Evolutionary conservation across 495 filamentous ascomycete species (phyloP), one percentile per base, ranked within the genome.

Genomic region (Aspergillus cavernicola): DNA sequence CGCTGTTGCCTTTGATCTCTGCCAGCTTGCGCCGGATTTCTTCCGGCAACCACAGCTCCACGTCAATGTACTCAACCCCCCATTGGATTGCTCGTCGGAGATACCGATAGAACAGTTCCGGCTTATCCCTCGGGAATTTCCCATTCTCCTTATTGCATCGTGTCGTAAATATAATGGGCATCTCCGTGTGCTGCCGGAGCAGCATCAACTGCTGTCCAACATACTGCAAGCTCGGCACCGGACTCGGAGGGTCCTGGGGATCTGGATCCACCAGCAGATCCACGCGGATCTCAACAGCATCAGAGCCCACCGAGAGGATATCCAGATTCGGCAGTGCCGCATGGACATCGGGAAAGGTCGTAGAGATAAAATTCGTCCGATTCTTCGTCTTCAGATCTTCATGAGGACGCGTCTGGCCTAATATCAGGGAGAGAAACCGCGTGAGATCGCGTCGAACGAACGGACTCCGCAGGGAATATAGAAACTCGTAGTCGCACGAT

Each of bases 31-130:
- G 71, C 46, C 88, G 75, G 49, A 93, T 86, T 9, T 83, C 71
- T 66, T 90, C 88, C 7, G 89, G 88, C 13, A 92, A 76, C 88
- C 88, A 91, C 41, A 92, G 66, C 66, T 93, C 89, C 12, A 93
- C 87, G 55, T 93, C 89, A 40, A 93, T 85, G 65, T 92, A 93
- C 64, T 92, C 88, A 29, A 88, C 87, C 3, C 89, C 89, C 88
- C 88, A 92, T 55, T 90, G 85, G 41, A 92, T 86, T 0, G 87
- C 89, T 13, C 86, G 79, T 43, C 80, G 85, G 1, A 93, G 79
- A 63, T 92, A 91, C 45, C 84, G 78, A 67, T 85, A 88, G 66
- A 85, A 91, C 33, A 91, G 57, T 6, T 71, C 67, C 13, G 87
- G 87, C 55, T 90, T 79, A 37, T 88, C 85, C 84, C 90, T 89